Percentiles rank a stretch among this genome's conserved stretches.
These are phyloP conservation scores for Ananas comosus DNA, from an alignment of 176 grass and related monocot genomes.

Conservation along the genomic window DNA sequence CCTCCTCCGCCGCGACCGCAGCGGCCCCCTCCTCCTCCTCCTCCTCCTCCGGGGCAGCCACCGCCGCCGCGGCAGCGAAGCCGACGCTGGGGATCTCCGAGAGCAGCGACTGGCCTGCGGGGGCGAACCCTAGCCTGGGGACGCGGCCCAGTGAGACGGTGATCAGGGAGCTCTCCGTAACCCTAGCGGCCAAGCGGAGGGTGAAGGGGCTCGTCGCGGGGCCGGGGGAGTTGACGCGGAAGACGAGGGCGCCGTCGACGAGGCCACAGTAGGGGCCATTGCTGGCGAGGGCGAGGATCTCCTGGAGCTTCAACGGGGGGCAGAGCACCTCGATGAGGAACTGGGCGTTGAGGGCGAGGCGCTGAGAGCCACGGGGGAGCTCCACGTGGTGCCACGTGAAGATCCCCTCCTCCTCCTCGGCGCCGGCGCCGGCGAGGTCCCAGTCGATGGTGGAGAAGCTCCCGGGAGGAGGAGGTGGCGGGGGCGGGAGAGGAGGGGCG, in stretches of 20 bases:
- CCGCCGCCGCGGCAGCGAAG: neutral
- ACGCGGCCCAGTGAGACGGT: constrained; percentile 78
- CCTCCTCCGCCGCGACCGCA: constrained; percentile 31
- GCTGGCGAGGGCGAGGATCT: constrained; percentile 71
- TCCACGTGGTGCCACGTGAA: constrained; percentile 92
- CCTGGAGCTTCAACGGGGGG: constrained; percentile 83
- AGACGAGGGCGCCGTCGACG: constrained; percentile 40
- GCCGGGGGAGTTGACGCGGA: constrained; percentile 68
- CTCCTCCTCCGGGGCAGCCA: neutral
- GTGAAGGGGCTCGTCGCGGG: constrained; percentile 52
- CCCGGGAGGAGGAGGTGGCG: constrained; percentile 25
- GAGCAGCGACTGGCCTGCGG: constrained; percentile 50
- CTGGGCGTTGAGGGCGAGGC: constrained; percentile 68
- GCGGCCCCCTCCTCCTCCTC: constrained; percentile 10
- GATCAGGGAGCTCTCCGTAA: constrained; percentile 61
- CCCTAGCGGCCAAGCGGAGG: constrained; percentile 64
- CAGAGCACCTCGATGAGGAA: constrained; percentile 70
- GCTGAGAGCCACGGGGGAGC: constrained; percentile 41
- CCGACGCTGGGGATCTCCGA: constrained; percentile 74
- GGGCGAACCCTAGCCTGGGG: constrained; percentile 60
- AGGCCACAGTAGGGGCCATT: constrained; percentile 64
- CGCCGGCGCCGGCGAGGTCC: constrained; percentile 11
- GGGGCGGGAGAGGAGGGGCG: constrained; percentile 2
- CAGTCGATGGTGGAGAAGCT: constrained; percentile 28
- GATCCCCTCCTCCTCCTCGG: neutral